Evolutionary conservation across 2,329 filamentous ascomycete genomes (phyloP).

Genomic region (Exophiala spinifera): DNA sequence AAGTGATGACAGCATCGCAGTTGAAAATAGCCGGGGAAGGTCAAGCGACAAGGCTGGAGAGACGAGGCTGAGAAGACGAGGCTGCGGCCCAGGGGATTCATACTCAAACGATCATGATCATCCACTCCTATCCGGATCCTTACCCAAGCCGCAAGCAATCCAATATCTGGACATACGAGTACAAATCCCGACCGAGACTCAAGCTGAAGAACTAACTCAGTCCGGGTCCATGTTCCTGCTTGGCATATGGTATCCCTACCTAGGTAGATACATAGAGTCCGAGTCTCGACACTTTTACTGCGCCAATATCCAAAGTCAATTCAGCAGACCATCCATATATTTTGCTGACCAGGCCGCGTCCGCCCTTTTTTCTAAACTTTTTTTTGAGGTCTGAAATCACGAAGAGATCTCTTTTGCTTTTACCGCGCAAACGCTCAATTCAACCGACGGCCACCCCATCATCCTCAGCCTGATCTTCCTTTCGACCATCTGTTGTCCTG

Average conservation of each 20-base stretch:
- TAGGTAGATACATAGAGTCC: too few relatives aligned
- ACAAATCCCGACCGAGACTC: background rate
- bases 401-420: background rate
- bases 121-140: too few relatives aligned
- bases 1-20: background rate
- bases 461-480: background rate
- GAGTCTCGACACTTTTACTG: too few relatives aligned
- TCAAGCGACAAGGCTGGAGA: background rate
- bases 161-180: background rate
- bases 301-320: too few relatives aligned
- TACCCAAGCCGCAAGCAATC: too few relatives aligned
- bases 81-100: too few relatives aligned
- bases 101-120: too few relatives aligned
- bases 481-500: background rate
- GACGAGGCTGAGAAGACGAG: too few relatives aligned
- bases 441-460: background rate
- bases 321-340: background rate
- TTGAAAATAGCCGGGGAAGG: background rate
- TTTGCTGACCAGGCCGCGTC: background rate
- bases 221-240: too few relatives aligned
- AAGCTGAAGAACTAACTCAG: too few relatives aligned
- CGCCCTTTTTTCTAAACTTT: background rate
- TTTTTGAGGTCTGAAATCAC: background rate
- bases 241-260: too few relatives aligned
- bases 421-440: background rate